A percentile compares a stretch with the other conserved stretches of the same genome.
Conservation (phyloP, 1,284 basidiomycete species). For the Ganoderma lingzhi region DNA sequence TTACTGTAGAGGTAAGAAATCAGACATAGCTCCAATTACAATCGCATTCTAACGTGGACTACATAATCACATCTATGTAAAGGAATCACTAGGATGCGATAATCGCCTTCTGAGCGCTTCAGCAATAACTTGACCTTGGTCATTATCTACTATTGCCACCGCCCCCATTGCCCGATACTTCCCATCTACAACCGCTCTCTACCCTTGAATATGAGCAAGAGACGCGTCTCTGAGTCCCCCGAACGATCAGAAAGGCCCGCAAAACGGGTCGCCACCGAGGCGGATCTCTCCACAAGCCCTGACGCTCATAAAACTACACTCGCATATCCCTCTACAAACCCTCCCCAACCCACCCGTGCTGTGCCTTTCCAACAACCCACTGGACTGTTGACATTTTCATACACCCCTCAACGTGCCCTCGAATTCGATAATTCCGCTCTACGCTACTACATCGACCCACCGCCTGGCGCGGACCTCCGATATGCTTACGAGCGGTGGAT, state of each 20-base stretch:
- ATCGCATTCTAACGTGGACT: too few relatives aligned
- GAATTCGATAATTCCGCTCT: constrained; percentile 73
- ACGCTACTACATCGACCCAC: constrained; percentile 74
- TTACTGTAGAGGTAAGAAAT: too few relatives aligned
- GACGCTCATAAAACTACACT: neutral
- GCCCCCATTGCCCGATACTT: neutral
- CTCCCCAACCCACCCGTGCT: constrained; percentile 24
- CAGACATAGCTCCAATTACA: too few relatives aligned
- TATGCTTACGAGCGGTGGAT: constrained; percentile 78
- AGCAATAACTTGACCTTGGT: neutral
- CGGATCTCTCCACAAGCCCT: neutral
- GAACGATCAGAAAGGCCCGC: neutral
- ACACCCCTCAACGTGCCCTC: constrained; percentile 53
- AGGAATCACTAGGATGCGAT: too few relatives aligned
- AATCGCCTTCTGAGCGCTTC: too few relatives aligned
- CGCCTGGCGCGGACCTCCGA: constrained; percentile 62
- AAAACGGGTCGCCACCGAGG: constrained; percentile 9
- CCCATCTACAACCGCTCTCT: neutral
- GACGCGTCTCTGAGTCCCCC: neutral
- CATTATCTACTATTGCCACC: neutral
- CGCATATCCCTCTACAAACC: constrained; percentile 37
- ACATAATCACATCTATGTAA: too few relatives aligned
- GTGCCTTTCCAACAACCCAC: constrained; percentile 53
- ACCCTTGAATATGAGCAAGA: constrained; percentile 7
- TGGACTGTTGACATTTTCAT: constrained; percentile 58